Evolutionary conservation across 805 yeast species (phyloP), one percentile per base, ranked within the genome.

Genomic region (Yarrowia sp.): DNA sequence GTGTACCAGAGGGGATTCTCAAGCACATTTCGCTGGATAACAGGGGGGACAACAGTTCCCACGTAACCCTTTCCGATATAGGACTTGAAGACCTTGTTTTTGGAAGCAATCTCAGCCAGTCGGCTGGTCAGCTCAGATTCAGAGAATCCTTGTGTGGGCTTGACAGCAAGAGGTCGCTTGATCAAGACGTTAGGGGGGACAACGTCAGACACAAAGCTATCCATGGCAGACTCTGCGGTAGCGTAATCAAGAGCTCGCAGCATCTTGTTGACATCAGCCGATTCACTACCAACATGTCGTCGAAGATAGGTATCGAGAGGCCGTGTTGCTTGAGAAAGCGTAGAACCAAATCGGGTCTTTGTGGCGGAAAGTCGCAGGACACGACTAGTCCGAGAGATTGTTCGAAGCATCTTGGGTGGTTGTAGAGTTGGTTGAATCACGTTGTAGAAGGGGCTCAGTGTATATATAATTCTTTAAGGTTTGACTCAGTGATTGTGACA

Each of bases 1-100:
- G 99, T 95, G 80, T 95, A 95, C 99, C 99, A 95, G 74, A 92
- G 97, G 6, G 99, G 99, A 67, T 88, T 85, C 76, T 95, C 99
- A 65, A 95, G 79, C 66, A 95, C 77, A 72, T 95, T 95, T 74
- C 99, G 86, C 79, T 90, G 96, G 70, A 95, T 89, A 39, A 93
- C 97, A 1, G 96, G 88, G 0, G 99, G 99, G 51, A 90, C 79
- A 62, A 84, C 80, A 0, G 98, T 93, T 66, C 96, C 96, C 70
- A 90, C 89, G 77, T 93, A 95, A 44, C 99, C 99, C 74, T 90
- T 89, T 68, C 99, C 99, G 66, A 95, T 93, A 70, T 86, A 87
- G 44, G 92, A 84, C 76, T 84, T 85, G 68, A 83, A 83, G 39
- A 88, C 81, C 71, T 84, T 84, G 79, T 95, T 95, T 74, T 90